These are phyloP conservation scores for Cephalotrichum gorgonifer DNA, from an alignment of 2,329 filamentous ascomycete species.

Conservation along the genomic window DNA sequence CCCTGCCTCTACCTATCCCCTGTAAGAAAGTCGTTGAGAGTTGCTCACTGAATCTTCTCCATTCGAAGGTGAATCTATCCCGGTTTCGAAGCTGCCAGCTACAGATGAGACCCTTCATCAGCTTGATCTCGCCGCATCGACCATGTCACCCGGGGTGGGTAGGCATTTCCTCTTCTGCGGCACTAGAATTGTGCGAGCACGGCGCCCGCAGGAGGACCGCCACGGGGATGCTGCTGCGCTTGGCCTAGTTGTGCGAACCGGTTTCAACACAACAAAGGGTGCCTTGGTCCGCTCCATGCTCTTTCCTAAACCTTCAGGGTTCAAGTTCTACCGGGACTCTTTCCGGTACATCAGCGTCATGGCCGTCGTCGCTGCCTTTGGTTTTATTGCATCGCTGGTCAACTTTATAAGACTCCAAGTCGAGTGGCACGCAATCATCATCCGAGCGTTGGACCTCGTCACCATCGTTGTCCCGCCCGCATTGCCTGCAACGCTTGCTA, in stretches of 20 bases:
- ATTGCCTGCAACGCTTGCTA: constrained; percentile 86
- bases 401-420: constrained; percentile 84
- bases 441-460: constrained; percentile 87
- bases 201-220: constrained; percentile 75
- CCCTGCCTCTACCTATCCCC: too few relatives aligned
- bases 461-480: constrained; percentile 96
- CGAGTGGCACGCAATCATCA: constrained; percentile 81
- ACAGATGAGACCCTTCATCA: constrained; percentile 67
- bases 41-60: not conserved
- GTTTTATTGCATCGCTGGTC: constrained; percentile 82
- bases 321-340: constrained; percentile 97
- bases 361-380: constrained; percentile 73
- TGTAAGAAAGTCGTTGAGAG: not conserved
- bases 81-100: constrained; percentile 83
- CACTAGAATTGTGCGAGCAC: constrained; percentile 86
- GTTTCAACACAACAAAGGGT: constrained; percentile 96
- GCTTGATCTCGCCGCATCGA: constrained; percentile 70
- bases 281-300: constrained; percentile 94
- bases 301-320: constrained; percentile 94
- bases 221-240: constrained; percentile 84
- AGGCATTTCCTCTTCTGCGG: constrained; percentile 90
- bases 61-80: constrained; percentile 73
- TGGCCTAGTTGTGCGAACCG: constrained; percentile 85
- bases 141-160: constrained; percentile 72
- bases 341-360: constrained; percentile 98